These are phyloP conservation scores for Galeopsis tetrahit DNA, from an alignment of 257 asterid species.

Conservation along the genomic window DNA sequence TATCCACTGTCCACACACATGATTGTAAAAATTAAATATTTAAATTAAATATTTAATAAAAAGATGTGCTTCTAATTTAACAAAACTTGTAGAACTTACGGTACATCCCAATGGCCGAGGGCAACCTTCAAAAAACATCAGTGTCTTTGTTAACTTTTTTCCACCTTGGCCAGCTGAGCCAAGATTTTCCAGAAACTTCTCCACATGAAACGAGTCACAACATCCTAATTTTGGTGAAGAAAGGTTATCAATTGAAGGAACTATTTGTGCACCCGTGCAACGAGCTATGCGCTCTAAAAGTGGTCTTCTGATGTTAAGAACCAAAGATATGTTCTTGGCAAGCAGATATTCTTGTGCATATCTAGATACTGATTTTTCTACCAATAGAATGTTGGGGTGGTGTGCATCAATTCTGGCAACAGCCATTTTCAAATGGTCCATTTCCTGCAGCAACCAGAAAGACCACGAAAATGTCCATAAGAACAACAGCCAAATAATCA, in stretches of 20 bases:
- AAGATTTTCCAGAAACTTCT: slow-evolving; percentile 73
- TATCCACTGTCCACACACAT: no score
- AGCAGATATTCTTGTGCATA: slow-evolving; percentile 88
- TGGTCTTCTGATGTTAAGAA: slow-evolving; percentile 76
- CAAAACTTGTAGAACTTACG: slow-evolving; percentile 50
- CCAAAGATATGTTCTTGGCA: slow-evolving; percentile 77
- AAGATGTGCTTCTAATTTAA: slow-evolving; percentile 28
- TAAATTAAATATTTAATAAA: slow-evolving; percentile 10
- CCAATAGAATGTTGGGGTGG: slow-evolving; percentile 82
- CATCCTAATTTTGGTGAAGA: slow-evolving; percentile 71
- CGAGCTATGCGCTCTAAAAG: slow-evolving; percentile 87
- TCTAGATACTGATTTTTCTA: slow-evolving; percentile 83
- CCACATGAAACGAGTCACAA: slow-evolving; percentile 79
- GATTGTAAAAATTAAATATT: not conserved
- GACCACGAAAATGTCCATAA: slow-evolving; percentile 30
- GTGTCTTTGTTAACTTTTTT: slow-evolving; percentile 63
- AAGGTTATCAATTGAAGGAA: slow-evolving; percentile 73
- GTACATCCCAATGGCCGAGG: slow-evolving; percentile 85
- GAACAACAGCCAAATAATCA: slow-evolving; percentile 22
- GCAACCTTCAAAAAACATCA: slow-evolving; percentile 89
- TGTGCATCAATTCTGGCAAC: slow-evolving; percentile 80
- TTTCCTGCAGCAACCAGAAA: slow-evolving; percentile 61
- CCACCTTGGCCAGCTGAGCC: slow-evolving; percentile 77
- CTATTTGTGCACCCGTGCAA: slow-evolving; percentile 80
- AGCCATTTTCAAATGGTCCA: slow-evolving; percentile 91